Evolutionary conservation across 129 eudicot genomes (phyloP).

Genomic region (Artemisia annua): DNA sequence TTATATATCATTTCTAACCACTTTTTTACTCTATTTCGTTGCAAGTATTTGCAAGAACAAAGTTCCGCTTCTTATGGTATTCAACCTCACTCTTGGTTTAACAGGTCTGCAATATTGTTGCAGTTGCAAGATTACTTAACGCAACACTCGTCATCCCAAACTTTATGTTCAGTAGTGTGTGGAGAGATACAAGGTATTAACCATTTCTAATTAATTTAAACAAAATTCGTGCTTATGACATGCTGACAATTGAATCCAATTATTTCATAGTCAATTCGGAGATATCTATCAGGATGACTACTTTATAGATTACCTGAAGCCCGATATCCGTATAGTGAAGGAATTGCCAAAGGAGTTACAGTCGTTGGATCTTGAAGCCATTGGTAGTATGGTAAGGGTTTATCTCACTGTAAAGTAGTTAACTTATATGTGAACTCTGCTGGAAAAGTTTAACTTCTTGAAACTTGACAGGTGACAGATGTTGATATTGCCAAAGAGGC

Average conservation of each 20-base stretch:
- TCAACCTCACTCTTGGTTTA: slow-evolving; percentile 26
- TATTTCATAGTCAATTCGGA: slow-evolving; percentile 87
- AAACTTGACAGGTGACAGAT: slow-evolving; percentile 64
- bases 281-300: slow-evolving; percentile 98
- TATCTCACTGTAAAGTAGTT: not conserved
- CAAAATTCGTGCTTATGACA: slow-evolving; percentile 9
- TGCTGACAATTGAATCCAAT: slow-evolving; percentile 45
- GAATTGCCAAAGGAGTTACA: slow-evolving; percentile 81
- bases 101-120: slow-evolving; percentile 98
- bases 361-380: slow-evolving; percentile 85
- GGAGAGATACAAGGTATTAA: slow-evolving; percentile 83
- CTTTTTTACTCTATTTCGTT: not conserved
- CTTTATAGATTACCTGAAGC: slow-evolving; percentile 83
- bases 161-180: slow-evolving; percentile 88
- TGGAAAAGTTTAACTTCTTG: not conserved
- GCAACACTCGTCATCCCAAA: slow-evolving; percentile 92
- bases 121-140: slow-evolving; percentile 92
- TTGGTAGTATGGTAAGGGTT: slow-evolving; percentile 86
- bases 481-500: slow-evolving; percentile 87
- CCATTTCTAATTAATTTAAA: not conserved
- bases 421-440: not conserved
- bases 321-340: slow-evolving; percentile 87
- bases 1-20: slow-evolving; percentile 15
- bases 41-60: slow-evolving; percentile 4
- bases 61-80: slow-evolving; percentile 7